Evolutionary conservation across 805 yeast species (phyloP).

Genomic region (Ogataea trehaloabstinens): DNA sequence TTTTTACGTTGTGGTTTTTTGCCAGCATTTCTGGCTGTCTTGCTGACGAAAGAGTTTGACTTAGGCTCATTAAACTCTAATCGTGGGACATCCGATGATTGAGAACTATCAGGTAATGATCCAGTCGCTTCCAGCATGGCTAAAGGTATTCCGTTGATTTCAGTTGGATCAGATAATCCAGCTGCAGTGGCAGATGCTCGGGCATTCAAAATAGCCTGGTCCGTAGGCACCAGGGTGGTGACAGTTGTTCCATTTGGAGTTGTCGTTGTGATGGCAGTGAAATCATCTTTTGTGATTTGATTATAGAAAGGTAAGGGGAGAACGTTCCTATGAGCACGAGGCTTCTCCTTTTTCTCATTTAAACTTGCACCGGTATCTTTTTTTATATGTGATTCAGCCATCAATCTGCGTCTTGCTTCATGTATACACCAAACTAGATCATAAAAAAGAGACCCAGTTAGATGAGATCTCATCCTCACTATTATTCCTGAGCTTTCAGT

Average conservation of each 20-base stretch:
- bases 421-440: constrained; percentile 94
- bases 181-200: constrained; percentile 56
- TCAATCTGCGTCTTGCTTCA: constrained; percentile 78
- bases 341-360: constrained; percentile 8
- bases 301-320: constrained; percentile 86
- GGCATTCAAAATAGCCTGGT: constrained; percentile 66
- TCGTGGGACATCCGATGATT: neutral
- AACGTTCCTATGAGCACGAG: constrained; percentile 34
- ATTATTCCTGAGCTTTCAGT: constrained; percentile 72
- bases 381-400: constrained; percentile 35
- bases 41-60: neutral
- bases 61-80: neutral
- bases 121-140: constrained; percentile 78
- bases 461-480: constrained; percentile 84
- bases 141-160: constrained; percentile 39
- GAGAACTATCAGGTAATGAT: constrained; percentile 38
- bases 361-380: constrained; percentile 17
- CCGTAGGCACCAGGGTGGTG: constrained; percentile 85
- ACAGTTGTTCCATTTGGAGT: constrained; percentile 92
- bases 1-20: constrained; percentile 3
- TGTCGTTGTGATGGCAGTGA: constrained; percentile 78
- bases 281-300: constrained; percentile 86
- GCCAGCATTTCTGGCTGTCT: constrained; percentile 7
- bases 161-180: constrained; percentile 47
- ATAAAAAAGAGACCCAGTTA: constrained; percentile 86